Percentiles rank a stretch among this genome's conserved stretches.
Evolutionary conservation across 176 grass and related monocot species (phyloP).

Genomic region (Raddia guianensis): DNA sequence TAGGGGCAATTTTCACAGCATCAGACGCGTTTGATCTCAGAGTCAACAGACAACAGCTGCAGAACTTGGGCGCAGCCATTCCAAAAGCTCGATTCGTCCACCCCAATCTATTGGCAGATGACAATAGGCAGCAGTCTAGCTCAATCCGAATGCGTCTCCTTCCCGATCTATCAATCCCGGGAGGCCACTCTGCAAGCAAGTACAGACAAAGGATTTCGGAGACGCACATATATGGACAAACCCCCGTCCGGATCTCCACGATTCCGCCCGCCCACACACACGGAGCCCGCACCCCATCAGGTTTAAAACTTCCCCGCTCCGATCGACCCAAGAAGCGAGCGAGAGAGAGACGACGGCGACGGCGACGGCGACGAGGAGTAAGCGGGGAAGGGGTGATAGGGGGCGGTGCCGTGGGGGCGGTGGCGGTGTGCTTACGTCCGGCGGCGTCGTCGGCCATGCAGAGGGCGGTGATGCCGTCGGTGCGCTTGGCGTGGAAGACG

Average conservation of each 20-base stretch:
- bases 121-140: conserved; percentile 27
- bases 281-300: neutral
- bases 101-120: neutral
- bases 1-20: neutral
- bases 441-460: conserved; percentile 97
- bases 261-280: neutral
- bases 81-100: neutral
- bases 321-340: neutral
- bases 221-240: conserved; percentile 40
- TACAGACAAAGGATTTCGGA: neutral
- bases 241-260: conserved; percentile 35
- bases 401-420: no score
- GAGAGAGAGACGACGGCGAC: fast-evolving
- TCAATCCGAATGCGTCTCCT: neutral
- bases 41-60: conserved; percentile 30
- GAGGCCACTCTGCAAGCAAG: neutral
- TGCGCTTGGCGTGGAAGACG: conserved; percentile 94
- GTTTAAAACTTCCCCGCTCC: neutral
- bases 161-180: conserved; percentile 42
- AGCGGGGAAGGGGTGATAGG: neutral
- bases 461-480: conserved; percentile 95
- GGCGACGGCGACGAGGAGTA: fast-evolving
- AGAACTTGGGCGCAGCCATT: neutral
- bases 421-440: conserved; percentile 40
- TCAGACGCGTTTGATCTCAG: neutral